A percentile compares a stretch with the other conserved stretches of the same genome.
Conservation (phyloP, 768 basidiomycete genomes). For the Mycena olivaceomarginata region DNA sequence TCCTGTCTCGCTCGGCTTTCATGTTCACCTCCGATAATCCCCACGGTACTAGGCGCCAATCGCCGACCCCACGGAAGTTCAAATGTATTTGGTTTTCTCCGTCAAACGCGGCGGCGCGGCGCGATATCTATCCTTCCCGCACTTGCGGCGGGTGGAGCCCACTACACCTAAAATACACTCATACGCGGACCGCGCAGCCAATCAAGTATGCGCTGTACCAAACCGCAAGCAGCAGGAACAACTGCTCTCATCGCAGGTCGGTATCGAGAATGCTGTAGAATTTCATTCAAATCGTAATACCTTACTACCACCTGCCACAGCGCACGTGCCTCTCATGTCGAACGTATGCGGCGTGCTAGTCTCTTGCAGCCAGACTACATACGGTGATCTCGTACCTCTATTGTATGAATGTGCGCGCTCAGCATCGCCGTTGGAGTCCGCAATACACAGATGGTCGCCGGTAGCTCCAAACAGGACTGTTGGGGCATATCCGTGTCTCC, state of each 20-base stretch:
- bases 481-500: constrained; percentile 12
- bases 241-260: too few relatives aligned
- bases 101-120: constrained; percentile 10
- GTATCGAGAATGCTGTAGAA: too few relatives aligned
- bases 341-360: constrained; percentile 17
- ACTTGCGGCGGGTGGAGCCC: too few relatives aligned
- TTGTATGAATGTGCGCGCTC: constrained; percentile 7
- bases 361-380: constrained; percentile 9
- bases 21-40: constrained; percentile 18
- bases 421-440: constrained; percentile 19
- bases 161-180: too few relatives aligned
- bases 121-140: too few relatives aligned
- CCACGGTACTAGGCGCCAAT: not conserved
- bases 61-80: constrained; percentile 6
- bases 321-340: not conserved
- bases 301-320: not conserved
- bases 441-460: constrained; percentile 16
- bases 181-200: too few relatives aligned
- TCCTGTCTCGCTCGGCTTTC: constrained; percentile 14
- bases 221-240: too few relatives aligned
- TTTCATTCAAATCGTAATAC: not conserved
- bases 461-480: constrained; percentile 26
- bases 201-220: too few relatives aligned
- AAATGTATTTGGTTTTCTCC: constrained; percentile 16
- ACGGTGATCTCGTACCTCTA: not conserved